Evolutionary conservation across 2,329 filamentous ascomycete species (phyloP).

Genomic region (Rugonectria rugulosa): DNA sequence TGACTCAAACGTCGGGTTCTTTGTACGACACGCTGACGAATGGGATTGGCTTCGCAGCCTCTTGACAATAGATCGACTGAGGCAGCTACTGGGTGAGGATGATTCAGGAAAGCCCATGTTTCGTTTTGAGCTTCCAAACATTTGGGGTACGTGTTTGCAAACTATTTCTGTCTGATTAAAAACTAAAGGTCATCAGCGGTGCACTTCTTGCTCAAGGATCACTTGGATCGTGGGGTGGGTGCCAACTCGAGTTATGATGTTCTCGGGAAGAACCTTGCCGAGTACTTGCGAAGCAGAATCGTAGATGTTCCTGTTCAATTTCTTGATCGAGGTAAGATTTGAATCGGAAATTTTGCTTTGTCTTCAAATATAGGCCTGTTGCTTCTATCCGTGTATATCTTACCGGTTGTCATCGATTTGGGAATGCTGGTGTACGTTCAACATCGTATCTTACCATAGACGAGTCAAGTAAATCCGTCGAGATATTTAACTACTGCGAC

Average conservation of each 20-base stretch:
- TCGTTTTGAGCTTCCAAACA: constrained; percentile 1
- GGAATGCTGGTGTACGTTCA: too few species aligned
- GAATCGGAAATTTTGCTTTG: too few species aligned
- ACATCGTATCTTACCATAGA: too few species aligned
- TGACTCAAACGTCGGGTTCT: constrained; percentile 1
- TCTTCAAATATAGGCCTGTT: too few species aligned
- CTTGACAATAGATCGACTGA: background rate
- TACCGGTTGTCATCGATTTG: too few species aligned
- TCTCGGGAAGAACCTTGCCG: constrained; percentile 51
- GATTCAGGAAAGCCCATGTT: background rate
- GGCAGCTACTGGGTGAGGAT: background rate
- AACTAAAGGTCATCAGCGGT: constrained; percentile 30
- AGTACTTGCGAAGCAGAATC: constrained; percentile 50
- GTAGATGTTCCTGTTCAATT: constrained; percentile 51
- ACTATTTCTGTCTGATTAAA: background rate
- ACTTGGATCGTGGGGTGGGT: constrained; percentile 50
- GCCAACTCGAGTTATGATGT: constrained; percentile 50
- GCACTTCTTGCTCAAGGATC: constrained; percentile 51
- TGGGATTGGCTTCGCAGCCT: constrained; percentile 6
- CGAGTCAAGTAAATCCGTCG: too few species aligned
- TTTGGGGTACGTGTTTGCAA: background rate
- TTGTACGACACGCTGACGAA: background rate
- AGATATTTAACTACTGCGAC: too few species aligned
- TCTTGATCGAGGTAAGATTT: constrained; percentile 44
- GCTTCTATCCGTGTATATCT: too few species aligned